Percentiles rank a stretch among this genome's conserved stretches.
phyloP scores from a whole-genome alignment of 2,329 filamentous ascomycete species.

The Pseudogymnoascus sp. region DNA sequence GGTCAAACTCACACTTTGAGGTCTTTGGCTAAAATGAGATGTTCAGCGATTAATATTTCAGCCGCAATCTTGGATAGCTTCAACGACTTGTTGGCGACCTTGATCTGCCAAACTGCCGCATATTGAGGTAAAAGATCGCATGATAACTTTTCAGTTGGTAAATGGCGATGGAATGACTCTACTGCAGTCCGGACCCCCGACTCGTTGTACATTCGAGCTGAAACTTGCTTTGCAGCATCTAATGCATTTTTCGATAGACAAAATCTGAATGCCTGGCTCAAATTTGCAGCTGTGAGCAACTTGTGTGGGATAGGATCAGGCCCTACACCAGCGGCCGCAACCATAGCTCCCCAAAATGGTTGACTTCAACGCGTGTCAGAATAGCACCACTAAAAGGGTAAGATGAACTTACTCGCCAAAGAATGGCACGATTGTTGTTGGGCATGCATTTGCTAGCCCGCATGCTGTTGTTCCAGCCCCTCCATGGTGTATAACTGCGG shows the following conservation, averaged over 20 bases:
- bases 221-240: conserved; percentile 28
- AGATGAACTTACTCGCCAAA: conserved; percentile 31
- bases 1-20: conserved; percentile 33
- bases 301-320: conserved; percentile 33
- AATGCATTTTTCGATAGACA: conserved; percentile 28
- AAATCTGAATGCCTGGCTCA: conserved; percentile 32
- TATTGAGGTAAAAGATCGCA: conserved; percentile 36
- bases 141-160: conserved; percentile 30
- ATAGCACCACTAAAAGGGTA: neutral
- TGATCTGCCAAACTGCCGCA: conserved; percentile 45
- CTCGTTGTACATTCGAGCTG: conserved; percentile 30
- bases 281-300: conserved; percentile 27
- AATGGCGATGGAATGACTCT: conserved; percentile 33
- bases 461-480: conserved; percentile 32
- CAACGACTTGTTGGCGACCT: conserved; percentile 31
- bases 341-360: conserved; percentile 39
- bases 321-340: conserved; percentile 35
- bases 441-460: conserved; percentile 30
- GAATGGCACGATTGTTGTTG: conserved; percentile 34
- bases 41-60: conserved; percentile 42
- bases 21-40: conserved; percentile 42
- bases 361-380: conserved; percentile 22
- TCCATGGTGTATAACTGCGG: conserved; percentile 32
- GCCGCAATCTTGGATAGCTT: conserved; percentile 45
- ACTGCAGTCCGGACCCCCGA: conserved; percentile 34